Percentiles rank a stretch among this genome's conserved stretches.
Conservation (phyloP, 805 yeast genomes). For the Wickerhamiella galacta region DNA sequence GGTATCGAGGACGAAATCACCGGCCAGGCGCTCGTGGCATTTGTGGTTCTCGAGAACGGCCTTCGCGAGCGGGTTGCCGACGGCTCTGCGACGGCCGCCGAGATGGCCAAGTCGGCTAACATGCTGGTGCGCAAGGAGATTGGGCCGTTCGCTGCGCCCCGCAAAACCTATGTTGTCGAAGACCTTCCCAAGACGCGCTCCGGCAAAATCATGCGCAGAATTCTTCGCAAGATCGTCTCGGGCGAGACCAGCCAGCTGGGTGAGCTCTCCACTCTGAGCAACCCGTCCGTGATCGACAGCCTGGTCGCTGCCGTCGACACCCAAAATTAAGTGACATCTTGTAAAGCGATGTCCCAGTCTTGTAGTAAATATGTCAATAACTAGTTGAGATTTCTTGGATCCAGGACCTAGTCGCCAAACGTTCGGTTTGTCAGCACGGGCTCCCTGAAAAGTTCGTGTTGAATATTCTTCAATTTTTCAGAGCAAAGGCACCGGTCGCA, state of each 20-base stretch:
- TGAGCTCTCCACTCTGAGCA: slow-evolving; percentile 75
- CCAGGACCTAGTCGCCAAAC: too few species aligned
- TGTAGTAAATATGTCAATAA: too few species aligned
- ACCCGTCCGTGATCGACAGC: slow-evolving; percentile 68
- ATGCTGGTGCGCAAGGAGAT: slow-evolving; percentile 82
- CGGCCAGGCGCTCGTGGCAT: slow-evolving; percentile 95
- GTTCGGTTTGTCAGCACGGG: too few species aligned
- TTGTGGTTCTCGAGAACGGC: slow-evolving; percentile 37
- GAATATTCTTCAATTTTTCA: too few species aligned
- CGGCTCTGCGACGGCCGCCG: slow-evolving; percentile 22
- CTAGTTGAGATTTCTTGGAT: too few species aligned
- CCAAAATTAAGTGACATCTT: too few species aligned
- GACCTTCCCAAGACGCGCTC: slow-evolving; percentile 97
- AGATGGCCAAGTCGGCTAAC: slow-evolving; percentile 51
- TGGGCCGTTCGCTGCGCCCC: slow-evolving; percentile 93
- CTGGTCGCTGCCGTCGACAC: slow-evolving; percentile 58
- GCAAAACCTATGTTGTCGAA: slow-evolving; percentile 60
- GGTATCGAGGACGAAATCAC: slow-evolving; percentile 90
- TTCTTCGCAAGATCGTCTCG: slow-evolving; percentile 78
- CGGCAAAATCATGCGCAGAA: slow-evolving; percentile 97
- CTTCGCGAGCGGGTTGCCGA: slow-evolving; percentile 36
- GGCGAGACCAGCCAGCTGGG: slow-evolving; percentile 90
- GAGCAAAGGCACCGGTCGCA: too few species aligned
- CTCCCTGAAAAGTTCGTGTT: too few species aligned
- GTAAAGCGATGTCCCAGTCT: too few species aligned